phyloP scores from a whole-genome alignment of 1,139 yeast genomes.

The Yamadazyma atlantica region DNA sequence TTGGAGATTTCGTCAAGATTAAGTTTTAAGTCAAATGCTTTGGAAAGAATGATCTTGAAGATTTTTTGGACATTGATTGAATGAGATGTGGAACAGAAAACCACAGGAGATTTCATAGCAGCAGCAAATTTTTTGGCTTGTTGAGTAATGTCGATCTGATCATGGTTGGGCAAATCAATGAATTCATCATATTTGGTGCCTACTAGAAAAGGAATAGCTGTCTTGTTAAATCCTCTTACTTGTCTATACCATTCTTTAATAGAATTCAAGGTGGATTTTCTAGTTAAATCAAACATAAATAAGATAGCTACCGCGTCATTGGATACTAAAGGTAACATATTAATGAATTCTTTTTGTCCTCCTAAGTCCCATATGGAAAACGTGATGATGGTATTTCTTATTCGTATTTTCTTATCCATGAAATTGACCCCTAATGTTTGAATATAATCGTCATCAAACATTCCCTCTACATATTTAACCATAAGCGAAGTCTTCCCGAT shows the following conservation, averaged over 20 bases:
- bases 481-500: slow-evolving; percentile 97
- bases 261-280: slow-evolving; percentile 82
- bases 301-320: slow-evolving; percentile 92
- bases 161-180: slow-evolving; percentile 73
- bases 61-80: slow-evolving; percentile 94
- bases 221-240: slow-evolving; percentile 85
- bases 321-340: slow-evolving; percentile 93
- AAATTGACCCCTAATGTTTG: slow-evolving; percentile 95
- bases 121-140: slow-evolving; percentile 85
- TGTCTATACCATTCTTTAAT: slow-evolving; percentile 95
- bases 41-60: slow-evolving; percentile 86
- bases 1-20: slow-evolving; percentile 81
- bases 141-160: slow-evolving; percentile 81
- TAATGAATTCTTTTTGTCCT: slow-evolving; percentile 93
- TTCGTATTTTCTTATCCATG: slow-evolving; percentile 86
- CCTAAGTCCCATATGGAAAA: slow-evolving; percentile 97
- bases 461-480: slow-evolving; percentile 96
- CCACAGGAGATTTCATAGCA: slow-evolving; percentile 88
- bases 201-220: slow-evolving; percentile 88
- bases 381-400: slow-evolving; percentile 85
- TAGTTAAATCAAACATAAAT: slow-evolving; percentile 88
- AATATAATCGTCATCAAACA: slow-evolving; percentile 88
- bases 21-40: slow-evolving; percentile 85
- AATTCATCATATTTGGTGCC: slow-evolving; percentile 95
- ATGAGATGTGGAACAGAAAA: slow-evolving; percentile 90